phyloP scores from a whole-genome alignment of 108 stramenopile species.

The Cyclostephanos tholiformis region DNA sequence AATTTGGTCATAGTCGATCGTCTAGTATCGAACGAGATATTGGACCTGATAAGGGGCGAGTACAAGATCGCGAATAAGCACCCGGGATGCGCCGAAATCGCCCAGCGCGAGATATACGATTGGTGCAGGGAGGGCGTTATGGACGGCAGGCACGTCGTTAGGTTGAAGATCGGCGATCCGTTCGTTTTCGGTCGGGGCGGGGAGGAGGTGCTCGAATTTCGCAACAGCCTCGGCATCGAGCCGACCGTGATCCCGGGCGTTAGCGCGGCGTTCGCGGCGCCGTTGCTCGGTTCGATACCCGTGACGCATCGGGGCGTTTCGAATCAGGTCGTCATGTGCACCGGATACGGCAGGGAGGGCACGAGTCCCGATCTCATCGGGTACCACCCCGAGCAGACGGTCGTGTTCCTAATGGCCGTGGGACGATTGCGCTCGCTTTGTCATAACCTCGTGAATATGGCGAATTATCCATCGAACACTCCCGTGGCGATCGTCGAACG shows the following conservation, averaged over 20 bases:
- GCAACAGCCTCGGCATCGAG: slow-evolving; percentile 77
- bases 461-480: slow-evolving; percentile 74
- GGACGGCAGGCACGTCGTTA: slow-evolving; percentile 88
- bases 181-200: slow-evolving; percentile 98
- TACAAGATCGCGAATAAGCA: slow-evolving; percentile 87
- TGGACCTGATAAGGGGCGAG: slow-evolving; percentile 72
- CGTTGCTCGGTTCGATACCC: slow-evolving; percentile 92
- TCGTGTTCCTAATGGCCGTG: slow-evolving; percentile 92
- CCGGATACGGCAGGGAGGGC: slow-evolving; percentile 85
- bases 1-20: slow-evolving; percentile 93
- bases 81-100: slow-evolving; percentile 94
- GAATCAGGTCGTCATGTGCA: slow-evolving; percentile 94
- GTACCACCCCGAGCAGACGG: slow-evolving; percentile 87
- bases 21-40: slow-evolving; percentile 87
- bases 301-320: slow-evolving; percentile 96
- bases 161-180: slow-evolving; percentile 97
- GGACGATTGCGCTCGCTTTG: slow-evolving; percentile 73
- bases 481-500: slow-evolving; percentile 86
- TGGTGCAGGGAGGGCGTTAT: slow-evolving; percentile 86
- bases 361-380: slow-evolving; percentile 83
- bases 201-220: slow-evolving; percentile 94
- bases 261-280: slow-evolving; percentile 94
- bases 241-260: slow-evolving; percentile 86
- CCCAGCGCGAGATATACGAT: slow-evolving; percentile 93
- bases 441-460: slow-evolving; percentile 55